phyloP scores from a whole-genome alignment of 2,329 filamentous ascomycete species.

The Colletotrichum shisoi region DNA sequence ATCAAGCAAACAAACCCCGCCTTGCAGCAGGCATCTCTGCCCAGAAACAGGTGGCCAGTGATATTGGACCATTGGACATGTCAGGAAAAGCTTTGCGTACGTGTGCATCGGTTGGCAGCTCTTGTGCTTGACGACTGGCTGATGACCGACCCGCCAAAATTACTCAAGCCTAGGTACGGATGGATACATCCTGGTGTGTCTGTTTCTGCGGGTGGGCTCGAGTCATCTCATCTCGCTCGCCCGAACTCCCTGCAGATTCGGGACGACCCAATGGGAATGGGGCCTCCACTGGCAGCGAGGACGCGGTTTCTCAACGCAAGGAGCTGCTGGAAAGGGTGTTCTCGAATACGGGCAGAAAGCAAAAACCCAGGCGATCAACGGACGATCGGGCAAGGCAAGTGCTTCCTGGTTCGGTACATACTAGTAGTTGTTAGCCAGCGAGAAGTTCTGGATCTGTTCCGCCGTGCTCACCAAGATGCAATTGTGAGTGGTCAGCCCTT shows the following conservation, averaged over 20 bases:
- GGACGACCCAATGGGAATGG: conserved; percentile 1
- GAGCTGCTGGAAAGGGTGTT: conserved; percentile 3
- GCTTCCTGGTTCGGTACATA: not conserved
- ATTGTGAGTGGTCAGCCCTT: conserved; percentile 13
- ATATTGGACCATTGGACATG: conserved; percentile 8
- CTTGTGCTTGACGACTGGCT: not conserved
- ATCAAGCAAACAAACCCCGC: conserved; percentile 20
- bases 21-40: conserved; percentile 9
- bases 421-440: not conserved
- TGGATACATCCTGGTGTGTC: not conserved
- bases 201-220: conserved; percentile 18
- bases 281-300: conserved; percentile 7
- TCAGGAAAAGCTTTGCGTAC: conserved; percentile 20
- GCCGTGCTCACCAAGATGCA: not conserved
- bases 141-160: conserved; percentile 20
- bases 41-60: conserved; percentile 14
- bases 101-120: conserved; percentile 19
- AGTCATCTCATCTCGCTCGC: conserved; percentile 37
- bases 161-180: conserved; percentile 16
- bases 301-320: not conserved
- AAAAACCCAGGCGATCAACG: conserved; percentile 11
- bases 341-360: conserved; percentile 4
- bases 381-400: conserved; percentile 17
- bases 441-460: not conserved
- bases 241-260: conserved; percentile 35